Conservation (phyloP, 768 basidiomycete species). For the Boletus sensibilis region DNA sequence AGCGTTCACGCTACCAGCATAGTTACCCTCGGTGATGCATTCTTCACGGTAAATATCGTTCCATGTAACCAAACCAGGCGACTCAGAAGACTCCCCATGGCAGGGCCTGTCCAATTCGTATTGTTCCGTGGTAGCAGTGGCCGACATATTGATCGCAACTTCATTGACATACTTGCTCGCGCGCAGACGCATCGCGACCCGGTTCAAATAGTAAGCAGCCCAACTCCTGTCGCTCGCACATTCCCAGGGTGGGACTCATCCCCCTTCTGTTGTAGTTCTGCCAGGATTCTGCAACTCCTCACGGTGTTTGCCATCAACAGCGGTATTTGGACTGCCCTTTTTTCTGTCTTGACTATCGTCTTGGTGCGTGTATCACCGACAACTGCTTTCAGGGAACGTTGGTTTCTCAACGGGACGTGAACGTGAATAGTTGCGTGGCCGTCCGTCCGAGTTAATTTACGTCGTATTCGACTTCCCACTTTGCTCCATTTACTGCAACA, state of each 20-base stretch:
- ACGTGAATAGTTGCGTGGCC: neutral
- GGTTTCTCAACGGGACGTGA: neutral
- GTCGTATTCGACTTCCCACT: slow-evolving; percentile 3
- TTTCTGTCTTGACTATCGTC: neutral
- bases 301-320: slow-evolving; percentile 4
- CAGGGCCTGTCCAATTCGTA: slow-evolving; percentile 1
- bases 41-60: neutral
- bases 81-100: neutral
- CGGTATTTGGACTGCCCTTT: slow-evolving; percentile 2
- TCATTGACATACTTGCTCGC: slow-evolving; percentile 2
- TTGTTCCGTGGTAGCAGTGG: neutral
- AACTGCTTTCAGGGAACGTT: neutral
- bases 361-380: neutral
- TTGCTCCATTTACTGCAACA: slow-evolving; percentile 2
- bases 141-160: slow-evolving; percentile 1
- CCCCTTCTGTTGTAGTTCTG: neutral
- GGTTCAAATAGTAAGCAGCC: slow-evolving; percentile 1
- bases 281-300: slow-evolving; percentile 3
- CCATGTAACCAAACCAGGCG: neutral
- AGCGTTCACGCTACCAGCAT: neutral
- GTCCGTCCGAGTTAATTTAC: neutral
- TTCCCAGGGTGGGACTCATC: neutral
- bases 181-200: neutral
- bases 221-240: neutral
- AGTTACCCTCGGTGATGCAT: neutral